Evolutionary conservation across 1,284 basidiomycete genomes (phyloP).

Genomic region (Earliella scabrosa): DNA sequence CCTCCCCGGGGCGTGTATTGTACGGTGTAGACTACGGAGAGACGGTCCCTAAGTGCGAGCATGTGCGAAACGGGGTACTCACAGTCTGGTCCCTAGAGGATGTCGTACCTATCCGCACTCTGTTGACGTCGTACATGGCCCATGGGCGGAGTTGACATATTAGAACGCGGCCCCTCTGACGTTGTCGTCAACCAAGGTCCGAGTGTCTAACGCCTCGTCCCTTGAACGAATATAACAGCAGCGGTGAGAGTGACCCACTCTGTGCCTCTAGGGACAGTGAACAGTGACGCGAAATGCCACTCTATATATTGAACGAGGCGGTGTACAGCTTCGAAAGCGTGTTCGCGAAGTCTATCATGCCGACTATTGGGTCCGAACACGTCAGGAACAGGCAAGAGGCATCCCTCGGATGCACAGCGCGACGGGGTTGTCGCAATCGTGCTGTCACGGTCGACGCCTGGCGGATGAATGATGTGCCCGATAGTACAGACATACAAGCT

Average conservation of each 20-base stretch:
- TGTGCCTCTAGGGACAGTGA: neutral
- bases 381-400: constrained; percentile 7
- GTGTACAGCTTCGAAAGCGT: constrained; percentile 1
- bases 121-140: neutral
- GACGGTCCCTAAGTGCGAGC: neutral
- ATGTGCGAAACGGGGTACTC: too few species aligned
- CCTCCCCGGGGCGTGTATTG: neutral
- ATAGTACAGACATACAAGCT: neutral
- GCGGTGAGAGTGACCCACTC: neutral
- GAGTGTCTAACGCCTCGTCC: too few species aligned
- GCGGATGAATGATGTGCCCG: too few species aligned
- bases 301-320: neutral
- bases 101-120: neutral
- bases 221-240: constrained; percentile 3
- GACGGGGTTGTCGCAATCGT: too few species aligned
- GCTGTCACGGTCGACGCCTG: too few species aligned
- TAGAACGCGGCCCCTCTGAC: too few species aligned
- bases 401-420: neutral
- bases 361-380: constrained; percentile 6
- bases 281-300: neutral
- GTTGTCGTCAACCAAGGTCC: too few species aligned
- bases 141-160: too few species aligned
- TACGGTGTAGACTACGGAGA: constrained; percentile 3
- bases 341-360: constrained; percentile 15
- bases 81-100: neutral